Percentiles rank a stretch among this genome's conserved stretches.
These are phyloP conservation scores for Flaveria sonorensis DNA, from an alignment of 129 eudicot genomes.

Conservation along the genomic window DNA sequence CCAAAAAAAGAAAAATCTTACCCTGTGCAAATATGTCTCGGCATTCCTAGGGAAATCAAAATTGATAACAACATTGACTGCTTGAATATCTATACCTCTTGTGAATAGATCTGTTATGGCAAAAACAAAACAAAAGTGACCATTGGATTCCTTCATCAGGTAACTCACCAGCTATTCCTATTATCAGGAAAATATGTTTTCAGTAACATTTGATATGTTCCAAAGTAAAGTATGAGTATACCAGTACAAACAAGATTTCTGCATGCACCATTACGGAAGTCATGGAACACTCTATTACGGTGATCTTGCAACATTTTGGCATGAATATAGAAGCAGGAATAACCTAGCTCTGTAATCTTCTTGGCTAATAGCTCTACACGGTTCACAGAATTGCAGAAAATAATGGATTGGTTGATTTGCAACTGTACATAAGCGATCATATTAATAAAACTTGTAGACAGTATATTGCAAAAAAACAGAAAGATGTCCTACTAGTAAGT, in stretches of 20 bases:
- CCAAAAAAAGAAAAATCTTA: slow-evolving; percentile 26
- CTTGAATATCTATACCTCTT: slow-evolving; percentile 78
- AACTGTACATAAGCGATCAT: background rate
- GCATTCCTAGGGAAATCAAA: slow-evolving; percentile 79
- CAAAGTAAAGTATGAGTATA: background rate
- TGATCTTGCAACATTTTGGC: too few species aligned
- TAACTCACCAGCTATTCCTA: background rate
- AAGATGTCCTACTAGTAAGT: slow-evolving; percentile 14
- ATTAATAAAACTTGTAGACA: slow-evolving; percentile 21
- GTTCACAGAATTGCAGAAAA: too few species aligned
- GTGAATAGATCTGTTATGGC: slow-evolving; percentile 65
- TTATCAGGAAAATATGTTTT: background rate
- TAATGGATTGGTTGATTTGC: too few species aligned
- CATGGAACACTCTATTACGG: too few species aligned
- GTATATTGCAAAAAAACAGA: background rate
- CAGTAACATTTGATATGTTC: background rate
- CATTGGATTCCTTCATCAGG: slow-evolving; percentile 5
- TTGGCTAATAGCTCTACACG: too few species aligned
- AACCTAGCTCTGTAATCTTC: too few species aligned
- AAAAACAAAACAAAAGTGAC: slow-evolving; percentile 10
- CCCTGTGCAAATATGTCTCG: slow-evolving; percentile 82
- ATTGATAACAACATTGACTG: slow-evolving; percentile 78
- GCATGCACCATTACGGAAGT: too few species aligned
- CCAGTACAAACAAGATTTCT: too few species aligned
- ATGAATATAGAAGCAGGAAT: too few species aligned